Evolutionary conservation across 495 filamentous ascomycete genomes (phyloP), one percentile per base, ranked within the genome.

Genomic region (Cercophora newfieldiana): DNA sequence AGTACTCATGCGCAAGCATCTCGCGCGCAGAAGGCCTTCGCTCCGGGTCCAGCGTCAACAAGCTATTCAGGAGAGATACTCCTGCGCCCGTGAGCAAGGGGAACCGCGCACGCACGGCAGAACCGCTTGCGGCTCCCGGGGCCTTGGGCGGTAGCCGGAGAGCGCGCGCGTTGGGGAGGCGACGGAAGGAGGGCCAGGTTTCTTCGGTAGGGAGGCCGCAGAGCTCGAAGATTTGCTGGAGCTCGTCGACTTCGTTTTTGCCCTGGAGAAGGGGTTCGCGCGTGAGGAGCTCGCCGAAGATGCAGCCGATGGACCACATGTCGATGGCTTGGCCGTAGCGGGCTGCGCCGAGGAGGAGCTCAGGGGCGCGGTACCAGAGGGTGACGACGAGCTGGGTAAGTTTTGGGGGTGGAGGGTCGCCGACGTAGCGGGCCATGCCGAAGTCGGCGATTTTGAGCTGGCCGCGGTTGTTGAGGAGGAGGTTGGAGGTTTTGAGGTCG

Each of bases 381-480:
- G 95, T 99, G 21, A 98, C 95, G 66, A 99, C 94, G 21, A 98
- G 87, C 75, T 95, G 91, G 8, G 95, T 97, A 59, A 98, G 83
- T 54, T 94, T 91, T 0, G 88, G 87, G 6, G 89, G 86, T 1
- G 76, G 68, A 16, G 92, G 92, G 70, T 95, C 90, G 31, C 91
- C 91, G 66, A 89, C 90, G 81, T 93, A 94, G 26, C 95, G 87
- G 4, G 95, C 94, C 91, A 99, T 97, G 75, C 95, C 95, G 71
- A 99, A 99, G 78, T 99, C 95, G 51, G 95, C 95, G 66, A 99
- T 87, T 76, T 97, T 97, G 79, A 98, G 89, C 75, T 91, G 89
- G 59, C 95, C 95, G 21, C 93, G 91, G 81, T 99, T 98, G 80
- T 91, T 94, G 78, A 99, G 87, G 60, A 99, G 87, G 18, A 98